Conservation (phyloP, 306 rosid genomes). For the Arachis hypogaea region DNA sequence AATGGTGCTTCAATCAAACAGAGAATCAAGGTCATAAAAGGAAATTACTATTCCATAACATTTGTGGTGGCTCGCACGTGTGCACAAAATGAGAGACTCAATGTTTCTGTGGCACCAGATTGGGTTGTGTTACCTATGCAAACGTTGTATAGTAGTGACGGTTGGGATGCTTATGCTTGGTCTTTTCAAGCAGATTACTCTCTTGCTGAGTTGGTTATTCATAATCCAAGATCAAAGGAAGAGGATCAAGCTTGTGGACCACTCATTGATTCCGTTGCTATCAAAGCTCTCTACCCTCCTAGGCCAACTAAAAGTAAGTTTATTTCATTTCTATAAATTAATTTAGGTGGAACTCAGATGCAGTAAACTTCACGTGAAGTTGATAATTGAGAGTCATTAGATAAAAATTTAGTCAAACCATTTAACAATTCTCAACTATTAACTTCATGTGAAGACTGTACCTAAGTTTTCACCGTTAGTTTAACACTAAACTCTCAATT, state of each 20-base stretch:
- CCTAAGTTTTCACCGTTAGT: too few species aligned
- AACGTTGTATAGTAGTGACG: conserved; percentile 73
- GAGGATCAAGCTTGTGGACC: conserved; percentile 88
- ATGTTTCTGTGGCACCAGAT: conserved; percentile 73
- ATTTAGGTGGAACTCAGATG: too few species aligned
- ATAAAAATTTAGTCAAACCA: too few species aligned
- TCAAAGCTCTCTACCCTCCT: conserved; percentile 61
- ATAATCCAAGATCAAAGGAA: conserved; percentile 63
- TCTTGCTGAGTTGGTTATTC: conserved; percentile 51
- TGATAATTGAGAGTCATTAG: too few species aligned
- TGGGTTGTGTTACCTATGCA: conserved; percentile 75
- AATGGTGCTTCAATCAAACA: conserved; percentile 83
- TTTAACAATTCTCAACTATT: too few species aligned
- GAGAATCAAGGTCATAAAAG: conserved; percentile 56
- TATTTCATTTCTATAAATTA: not conserved
- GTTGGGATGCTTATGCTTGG: conserved; percentile 88
- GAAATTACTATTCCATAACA: conserved; percentile 64
- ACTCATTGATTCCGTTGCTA: conserved; percentile 64
- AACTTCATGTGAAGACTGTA: too few species aligned
- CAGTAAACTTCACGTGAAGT: too few species aligned
- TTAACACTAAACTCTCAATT: too few species aligned
- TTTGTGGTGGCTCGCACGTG: conserved; percentile 82
- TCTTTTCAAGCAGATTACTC: conserved; percentile 64
- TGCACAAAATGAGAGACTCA: conserved; percentile 73
- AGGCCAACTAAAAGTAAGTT: conserved; percentile 55